Conservation (phyloP, 176 grass and related monocot genomes). For the Neostapfia colusana region DNA sequence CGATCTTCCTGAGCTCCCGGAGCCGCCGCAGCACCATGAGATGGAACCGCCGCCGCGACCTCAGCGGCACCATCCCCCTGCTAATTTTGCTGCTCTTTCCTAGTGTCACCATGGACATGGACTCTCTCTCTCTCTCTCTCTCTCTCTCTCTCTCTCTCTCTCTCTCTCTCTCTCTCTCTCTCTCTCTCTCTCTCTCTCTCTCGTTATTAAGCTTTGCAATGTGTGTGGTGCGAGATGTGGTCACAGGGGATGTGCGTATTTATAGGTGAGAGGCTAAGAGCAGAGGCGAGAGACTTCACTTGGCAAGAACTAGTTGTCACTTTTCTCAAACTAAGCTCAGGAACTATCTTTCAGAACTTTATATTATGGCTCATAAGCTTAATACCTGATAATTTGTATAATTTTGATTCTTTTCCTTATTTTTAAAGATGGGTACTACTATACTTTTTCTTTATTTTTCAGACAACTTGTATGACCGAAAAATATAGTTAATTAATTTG, state of each 20-base stretch:
- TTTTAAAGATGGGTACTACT: too few relatives aligned
- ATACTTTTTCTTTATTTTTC: too few relatives aligned
- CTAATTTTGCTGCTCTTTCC: slow-evolving; percentile 19
- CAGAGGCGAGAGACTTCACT: slow-evolving; percentile 36
- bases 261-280: slow-evolving; percentile 33
- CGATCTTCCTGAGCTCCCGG: slow-evolving; percentile 59
- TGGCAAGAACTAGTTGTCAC: too few relatives aligned
- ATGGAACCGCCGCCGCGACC: slow-evolving; percentile 46
- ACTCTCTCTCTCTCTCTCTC: slow-evolving; percentile 33
- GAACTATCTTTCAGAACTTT: too few relatives aligned
- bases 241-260: slow-evolving; percentile 3
- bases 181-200: background rate
- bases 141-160: slow-evolving; percentile 35
- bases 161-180: slow-evolving; percentile 38
- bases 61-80: slow-evolving; percentile 43
- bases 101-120: slow-evolving; percentile 34
- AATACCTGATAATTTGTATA: too few relatives aligned
- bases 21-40: slow-evolving; percentile 53
- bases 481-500: too few relatives aligned
- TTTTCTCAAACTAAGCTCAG: too few relatives aligned
- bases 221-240: slow-evolving; percentile 25
- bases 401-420: too few relatives aligned
- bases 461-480: too few relatives aligned
- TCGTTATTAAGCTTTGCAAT: slow-evolving; percentile 10
- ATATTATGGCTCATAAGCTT: too few relatives aligned